Evolutionary conservation across 306 rosid species (phyloP).

Genomic region (Malus sylvestris): DNA sequence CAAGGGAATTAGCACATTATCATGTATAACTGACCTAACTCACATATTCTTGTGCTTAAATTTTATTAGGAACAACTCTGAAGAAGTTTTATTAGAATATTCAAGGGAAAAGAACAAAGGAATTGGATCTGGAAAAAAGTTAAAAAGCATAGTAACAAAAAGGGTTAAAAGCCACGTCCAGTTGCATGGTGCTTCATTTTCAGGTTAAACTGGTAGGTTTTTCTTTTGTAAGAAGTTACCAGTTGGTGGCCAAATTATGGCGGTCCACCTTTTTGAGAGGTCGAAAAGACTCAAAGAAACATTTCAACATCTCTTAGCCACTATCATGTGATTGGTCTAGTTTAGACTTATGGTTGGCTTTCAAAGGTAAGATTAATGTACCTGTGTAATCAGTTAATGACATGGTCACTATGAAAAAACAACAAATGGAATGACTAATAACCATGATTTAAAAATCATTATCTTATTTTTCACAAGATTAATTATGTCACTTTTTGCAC

Average conservation of each 20-base stretch:
- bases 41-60: not conserved
- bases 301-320: too few species aligned
- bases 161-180: not conserved
- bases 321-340: too few species aligned
- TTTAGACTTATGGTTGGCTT: not conserved
- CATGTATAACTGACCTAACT: too few species aligned
- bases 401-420: not conserved
- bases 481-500: not conserved
- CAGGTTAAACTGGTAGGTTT: not conserved
- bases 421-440: not conserved
- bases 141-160: not conserved
- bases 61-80: not conserved
- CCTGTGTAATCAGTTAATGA: too few species aligned
- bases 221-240: too few species aligned
- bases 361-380: not conserved
- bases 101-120: not conserved
- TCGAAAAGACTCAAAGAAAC: too few species aligned
- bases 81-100: not conserved
- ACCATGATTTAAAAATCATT: not conserved
- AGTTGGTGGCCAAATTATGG: too few species aligned
- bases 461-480: not conserved
- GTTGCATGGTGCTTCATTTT: not conserved
- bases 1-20: too few species aligned
- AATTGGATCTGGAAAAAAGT: not conserved
- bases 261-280: fast-evolving